Base-by-base conservation (phyloP, 352 stramenopile genomes). In the Phytophthora pistaciae region DNA sequence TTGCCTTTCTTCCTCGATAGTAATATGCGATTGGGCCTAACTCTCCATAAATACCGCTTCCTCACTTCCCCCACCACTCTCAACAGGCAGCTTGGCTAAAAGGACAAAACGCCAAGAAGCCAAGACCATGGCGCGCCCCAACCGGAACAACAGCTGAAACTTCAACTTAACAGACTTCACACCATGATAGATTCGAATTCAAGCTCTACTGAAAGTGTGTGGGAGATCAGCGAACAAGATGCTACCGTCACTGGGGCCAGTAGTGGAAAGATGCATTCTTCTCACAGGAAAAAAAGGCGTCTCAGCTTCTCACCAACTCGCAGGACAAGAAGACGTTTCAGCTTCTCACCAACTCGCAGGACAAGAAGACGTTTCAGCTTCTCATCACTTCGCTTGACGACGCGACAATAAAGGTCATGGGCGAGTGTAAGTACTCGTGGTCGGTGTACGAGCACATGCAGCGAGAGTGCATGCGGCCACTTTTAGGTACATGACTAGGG, bases 331-430 rank as follows among this genome's bases (percentile, higher is more conserved):
- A 31, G 27, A 7, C 4, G 27, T 31, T 31, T 31, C 27, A 31
- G 4, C 27, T 31, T 8, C 27, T 31, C 27, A 31, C 27, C 27
- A 31, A 31, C 27, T 31, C 4, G 10, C 9, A 27, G n/a, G 55
- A 64, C 48, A 70, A 65, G 25, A 55, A 56, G 46, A 42, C 64
- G n/a, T 11, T 65, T 6, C 56, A 70, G 1, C 36, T 70, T 9
- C 46, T 70, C 11, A 42, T 70, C 14, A 65, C 9, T 36, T 60
- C 64, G 42, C 36, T 70, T 18, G 64, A 65, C 18, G 23, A 70
- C n/a, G 46, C 64, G 2, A 60, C 64, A 3, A 56, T 70, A 1
- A 70, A 50, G 11, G 33, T 49, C 7, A 8, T 70, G 0, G 49
- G 64, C 31, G 64, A 64, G 36, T 70, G 64, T 36, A 13, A 70